These are phyloP conservation scores for Solidago caesia DNA, from an alignment of 129 eudicot species.

Conservation along the genomic window DNA sequence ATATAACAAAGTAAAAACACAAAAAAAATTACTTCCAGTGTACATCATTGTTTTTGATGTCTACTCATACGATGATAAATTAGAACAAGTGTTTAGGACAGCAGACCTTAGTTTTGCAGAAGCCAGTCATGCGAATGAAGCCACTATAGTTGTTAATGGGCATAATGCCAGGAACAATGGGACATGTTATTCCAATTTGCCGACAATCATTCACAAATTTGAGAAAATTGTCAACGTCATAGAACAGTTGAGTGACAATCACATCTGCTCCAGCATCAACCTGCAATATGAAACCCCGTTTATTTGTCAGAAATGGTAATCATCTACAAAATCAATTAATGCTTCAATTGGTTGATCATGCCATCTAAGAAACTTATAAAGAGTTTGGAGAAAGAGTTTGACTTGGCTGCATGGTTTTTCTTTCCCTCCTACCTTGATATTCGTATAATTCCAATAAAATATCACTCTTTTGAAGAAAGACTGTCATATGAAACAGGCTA, in stretches of 20 bases:
- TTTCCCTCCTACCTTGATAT: neutral
- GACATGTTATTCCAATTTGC: conserved; percentile 88
- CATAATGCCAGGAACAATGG: conserved; percentile 99
- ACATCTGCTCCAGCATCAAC: conserved; percentile 99
- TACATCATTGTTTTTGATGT: neutral
- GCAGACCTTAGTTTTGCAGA: conserved; percentile 92
- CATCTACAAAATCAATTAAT: conserved; percentile 7
- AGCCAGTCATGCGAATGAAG: conserved; percentile 95
- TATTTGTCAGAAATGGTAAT: neutral
- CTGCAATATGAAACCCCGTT: conserved; percentile 37
- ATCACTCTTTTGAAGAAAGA: neutral
- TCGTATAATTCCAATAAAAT: neutral
- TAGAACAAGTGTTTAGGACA: neutral
- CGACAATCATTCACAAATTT: conserved; percentile 94
- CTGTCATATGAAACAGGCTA: neutral
- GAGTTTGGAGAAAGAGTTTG: neutral
- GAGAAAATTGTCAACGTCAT: conserved; percentile 86
- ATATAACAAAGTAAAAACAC: conserved; percentile 6
- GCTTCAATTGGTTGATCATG: conserved; percentile 5
- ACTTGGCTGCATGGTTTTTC: neutral
- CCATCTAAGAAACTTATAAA: conserved; percentile 2
- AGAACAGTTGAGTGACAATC: conserved; percentile 93
- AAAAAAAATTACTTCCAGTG: neutral
- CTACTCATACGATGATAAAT: neutral
- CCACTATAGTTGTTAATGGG: conserved; percentile 93